A percentile compares a stretch with the other conserved stretches of the same genome.
Conservation (phyloP, 345 rosid genomes). For the Populus euphratica region DNA sequence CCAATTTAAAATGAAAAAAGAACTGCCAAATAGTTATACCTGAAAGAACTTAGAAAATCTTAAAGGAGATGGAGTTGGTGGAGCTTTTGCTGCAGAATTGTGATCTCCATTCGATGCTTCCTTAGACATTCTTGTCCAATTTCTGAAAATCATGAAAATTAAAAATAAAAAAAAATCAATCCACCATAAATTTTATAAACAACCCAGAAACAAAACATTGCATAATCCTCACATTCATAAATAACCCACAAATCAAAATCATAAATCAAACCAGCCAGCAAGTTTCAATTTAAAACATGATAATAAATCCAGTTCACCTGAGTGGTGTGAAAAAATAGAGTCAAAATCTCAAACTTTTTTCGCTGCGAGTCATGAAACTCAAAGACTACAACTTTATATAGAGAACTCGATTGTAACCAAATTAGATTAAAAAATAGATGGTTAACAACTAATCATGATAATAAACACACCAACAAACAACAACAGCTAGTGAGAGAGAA, state of each 20-base stretch:
- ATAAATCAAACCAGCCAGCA: not conserved
- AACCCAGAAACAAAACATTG: not conserved
- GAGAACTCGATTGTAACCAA: slow-evolving; percentile 7
- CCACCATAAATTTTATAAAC: slow-evolving; percentile 2
- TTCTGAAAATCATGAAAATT: slow-evolving; percentile 13
- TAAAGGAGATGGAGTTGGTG: slow-evolving; percentile 70
- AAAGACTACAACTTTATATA: slow-evolving; percentile 28
- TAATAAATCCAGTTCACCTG: not conserved
- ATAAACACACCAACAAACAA: slow-evolving; percentile 19
- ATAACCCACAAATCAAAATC: not conserved
- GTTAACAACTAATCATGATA: not conserved
- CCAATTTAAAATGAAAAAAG: not conserved
- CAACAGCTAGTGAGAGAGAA: slow-evolving; percentile 25
- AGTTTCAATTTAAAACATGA: not conserved
- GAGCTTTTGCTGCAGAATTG: slow-evolving; percentile 41
- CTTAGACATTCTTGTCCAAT: slow-evolving; percentile 37
- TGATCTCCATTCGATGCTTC: slow-evolving; percentile 48
- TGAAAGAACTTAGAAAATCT: slow-evolving; percentile 71
- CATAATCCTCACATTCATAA: not conserved
- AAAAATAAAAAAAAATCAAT: not conserved
- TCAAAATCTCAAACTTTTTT: not conserved
- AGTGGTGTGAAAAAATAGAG: not conserved
- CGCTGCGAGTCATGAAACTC: not conserved
- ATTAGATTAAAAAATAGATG: not conserved
- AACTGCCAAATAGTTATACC: slow-evolving; percentile 27